phyloP scores from a whole-genome alignment of 1,284 basidiomycete species.

The Kalmanozyma brasiliensis region DNA sequence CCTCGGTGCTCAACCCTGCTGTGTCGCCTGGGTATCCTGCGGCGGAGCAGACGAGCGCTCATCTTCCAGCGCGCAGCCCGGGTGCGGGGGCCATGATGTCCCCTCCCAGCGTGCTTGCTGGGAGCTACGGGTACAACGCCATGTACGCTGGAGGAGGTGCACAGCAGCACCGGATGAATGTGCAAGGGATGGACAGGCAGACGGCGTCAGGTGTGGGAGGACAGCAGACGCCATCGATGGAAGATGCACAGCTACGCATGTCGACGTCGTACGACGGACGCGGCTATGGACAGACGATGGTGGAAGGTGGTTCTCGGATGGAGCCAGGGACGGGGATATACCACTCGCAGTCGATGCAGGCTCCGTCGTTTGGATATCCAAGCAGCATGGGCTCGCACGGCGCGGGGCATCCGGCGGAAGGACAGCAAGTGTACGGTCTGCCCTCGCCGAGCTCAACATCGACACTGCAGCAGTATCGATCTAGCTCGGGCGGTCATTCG shows the following conservation, averaged over 20 bases:
- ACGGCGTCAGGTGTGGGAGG: slow-evolving; percentile 1
- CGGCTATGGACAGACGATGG: slow-evolving; percentile 4
- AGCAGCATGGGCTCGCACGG: not conserved
- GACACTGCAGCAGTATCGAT: slow-evolving; percentile 6
- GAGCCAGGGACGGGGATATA: slow-evolving; percentile 5
- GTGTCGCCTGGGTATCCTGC: not conserved
- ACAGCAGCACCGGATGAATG: slow-evolving; percentile 4
- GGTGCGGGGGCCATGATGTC: not conserved
- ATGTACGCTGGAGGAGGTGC: not conserved
- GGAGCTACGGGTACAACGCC: slow-evolving; percentile 3
- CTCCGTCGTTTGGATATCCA: slow-evolving; percentile 1
- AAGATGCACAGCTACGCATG: slow-evolving; percentile 20
- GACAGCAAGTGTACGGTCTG: slow-evolving; percentile 1
- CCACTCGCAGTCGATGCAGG: slow-evolving; percentile 6
- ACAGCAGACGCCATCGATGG: not conserved
- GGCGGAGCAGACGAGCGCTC: slow-evolving; percentile 2
- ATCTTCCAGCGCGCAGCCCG: not conserved
- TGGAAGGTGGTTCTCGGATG: slow-evolving; percentile 4
- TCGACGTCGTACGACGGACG: slow-evolving; percentile 16
- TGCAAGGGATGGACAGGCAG: not conserved
- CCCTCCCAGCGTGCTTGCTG: slow-evolving; percentile 9
- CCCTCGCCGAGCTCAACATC: not conserved
- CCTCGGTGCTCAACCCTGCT: not conserved
- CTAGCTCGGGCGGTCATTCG: slow-evolving; percentile 8
- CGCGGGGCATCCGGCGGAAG: not conserved